A percentile compares a stretch with the other conserved stretches of the same genome.
Evolutionary conservation across 2,329 filamentous ascomycete species (phyloP).

Genomic region (Mollisiaceae sp.): DNA sequence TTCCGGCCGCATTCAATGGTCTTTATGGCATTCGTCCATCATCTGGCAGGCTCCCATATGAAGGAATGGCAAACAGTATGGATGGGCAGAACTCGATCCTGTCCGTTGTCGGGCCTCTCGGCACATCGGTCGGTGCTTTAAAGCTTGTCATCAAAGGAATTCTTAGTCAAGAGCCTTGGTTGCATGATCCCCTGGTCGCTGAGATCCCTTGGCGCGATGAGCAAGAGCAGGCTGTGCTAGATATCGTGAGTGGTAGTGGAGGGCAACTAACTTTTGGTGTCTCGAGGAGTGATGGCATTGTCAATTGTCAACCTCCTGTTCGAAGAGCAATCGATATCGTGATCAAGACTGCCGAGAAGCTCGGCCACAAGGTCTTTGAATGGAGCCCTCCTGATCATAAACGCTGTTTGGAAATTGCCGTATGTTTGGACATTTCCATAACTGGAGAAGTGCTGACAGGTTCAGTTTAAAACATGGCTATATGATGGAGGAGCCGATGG

Average conservation of each 20-base stretch:
- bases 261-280: conserved; percentile 59
- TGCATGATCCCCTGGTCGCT: conserved; percentile 66
- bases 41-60: conserved; percentile 50
- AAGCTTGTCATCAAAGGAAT: conserved; percentile 61
- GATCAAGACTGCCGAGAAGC: conserved; percentile 52
- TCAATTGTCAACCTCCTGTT: conserved; percentile 62
- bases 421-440: conserved; percentile 40
- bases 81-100: conserved; percentile 65
- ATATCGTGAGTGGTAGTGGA: conserved; percentile 45
- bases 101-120: conserved; percentile 68
- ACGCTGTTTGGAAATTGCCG: conserved; percentile 46
- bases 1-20: conserved; percentile 46
- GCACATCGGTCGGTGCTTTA: conserved; percentile 58
- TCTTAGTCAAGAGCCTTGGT: conserved; percentile 66
- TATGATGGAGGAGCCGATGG: conserved; percentile 57
- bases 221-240: conserved; percentile 41
- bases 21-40: conserved; percentile 47
- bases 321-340: conserved; percentile 57
- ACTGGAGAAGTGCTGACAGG: conserved; percentile 31
- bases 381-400: conserved; percentile 61
- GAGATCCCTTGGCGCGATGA: conserved; percentile 69
- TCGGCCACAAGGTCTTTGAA: conserved; percentile 63
- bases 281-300: conserved; percentile 55
- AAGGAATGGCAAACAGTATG: conserved; percentile 64
- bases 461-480: conserved; percentile 44